Base-by-base conservation (phyloP, 2,329 filamentous ascomycete species). In the Aspergillus tubingensis region DNA sequence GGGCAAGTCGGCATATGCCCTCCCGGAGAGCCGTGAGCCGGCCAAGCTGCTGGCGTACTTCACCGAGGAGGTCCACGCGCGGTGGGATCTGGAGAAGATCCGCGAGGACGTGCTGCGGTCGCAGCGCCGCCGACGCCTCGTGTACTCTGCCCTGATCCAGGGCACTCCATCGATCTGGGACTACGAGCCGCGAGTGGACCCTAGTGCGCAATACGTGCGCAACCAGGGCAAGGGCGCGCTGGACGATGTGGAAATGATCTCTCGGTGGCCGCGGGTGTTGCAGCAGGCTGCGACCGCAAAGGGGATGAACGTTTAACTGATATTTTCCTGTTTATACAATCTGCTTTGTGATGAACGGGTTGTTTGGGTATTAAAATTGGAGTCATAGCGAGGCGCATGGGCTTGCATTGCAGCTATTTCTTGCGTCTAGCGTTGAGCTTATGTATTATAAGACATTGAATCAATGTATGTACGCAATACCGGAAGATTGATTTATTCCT, bases 101-200 rank as follows among this genome's bases (percentile, higher is more conserved):
- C 92, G 90, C 5, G 77, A 86, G 57, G 84, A 91, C 56, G 91
- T 95, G 1, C 76, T 96, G 8, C 78, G 82, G 41, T 92, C 89
- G 48, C 93, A 97, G 81, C 88, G 92, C 44, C 88, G 89, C 71
- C 86, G 93, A 13, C 85, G 89, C 54, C 78, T 96, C 8, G 90
- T 92, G 25, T 96, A 91, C 88, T 85, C 85, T 43, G 91, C 93
- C 0, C 82, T 97, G 65, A 90, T 87, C 73, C 79, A 88, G 75
- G 93, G 92, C 58, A 81, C 81, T 38, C 92, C 91, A 67, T 90
- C 90, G 41, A 85, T 87, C 72, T 97, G 93, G 93, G 93, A 97
- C 76, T 90, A 89, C 77, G 85, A 93, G 78, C 92, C 92, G 0
- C 78, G 83, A 56, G 68, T 80, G 52, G 72, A 77, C 64, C 73